phyloP scores from a whole-genome alignment of 148 eudicot genomes.

The Talinum fruticosum region DNA sequence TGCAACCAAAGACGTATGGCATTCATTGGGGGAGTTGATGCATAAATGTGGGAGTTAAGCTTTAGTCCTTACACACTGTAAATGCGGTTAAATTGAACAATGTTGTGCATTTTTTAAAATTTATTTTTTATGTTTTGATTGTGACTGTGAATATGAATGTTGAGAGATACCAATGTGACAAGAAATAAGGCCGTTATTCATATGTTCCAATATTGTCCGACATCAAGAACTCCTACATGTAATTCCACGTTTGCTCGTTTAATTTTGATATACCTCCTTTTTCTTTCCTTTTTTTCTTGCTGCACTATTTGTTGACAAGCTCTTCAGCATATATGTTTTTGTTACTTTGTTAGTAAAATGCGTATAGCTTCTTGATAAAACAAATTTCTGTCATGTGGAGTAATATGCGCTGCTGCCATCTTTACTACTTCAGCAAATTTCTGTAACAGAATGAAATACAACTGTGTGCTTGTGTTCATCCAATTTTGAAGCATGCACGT shows the following conservation, averaged over 20 bases:
- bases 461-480: neutral
- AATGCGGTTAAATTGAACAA: too few relatives aligned
- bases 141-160: neutral
- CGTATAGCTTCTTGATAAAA: neutral
- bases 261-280: neutral
- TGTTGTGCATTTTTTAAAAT: too few relatives aligned
- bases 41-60: neutral
- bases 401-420: neutral
- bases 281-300: neutral
- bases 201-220: neutral
- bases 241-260: neutral
- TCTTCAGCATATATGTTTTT: neutral
- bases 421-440: neutral
- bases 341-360: neutral
- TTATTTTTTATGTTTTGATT: too few relatives aligned
- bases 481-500: neutral
- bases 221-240: neutral
- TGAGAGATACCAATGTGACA: neutral
- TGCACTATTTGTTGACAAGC: neutral
- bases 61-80: neutral
- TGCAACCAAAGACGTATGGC: neutral
- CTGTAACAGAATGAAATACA: neutral
- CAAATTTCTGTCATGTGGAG: neutral
- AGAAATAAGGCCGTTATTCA: neutral
- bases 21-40: neutral